These are phyloP conservation scores for Ilyonectria destructans DNA, from an alignment of 2,329 filamentous ascomycete genomes.

Conservation along the genomic window DNA sequence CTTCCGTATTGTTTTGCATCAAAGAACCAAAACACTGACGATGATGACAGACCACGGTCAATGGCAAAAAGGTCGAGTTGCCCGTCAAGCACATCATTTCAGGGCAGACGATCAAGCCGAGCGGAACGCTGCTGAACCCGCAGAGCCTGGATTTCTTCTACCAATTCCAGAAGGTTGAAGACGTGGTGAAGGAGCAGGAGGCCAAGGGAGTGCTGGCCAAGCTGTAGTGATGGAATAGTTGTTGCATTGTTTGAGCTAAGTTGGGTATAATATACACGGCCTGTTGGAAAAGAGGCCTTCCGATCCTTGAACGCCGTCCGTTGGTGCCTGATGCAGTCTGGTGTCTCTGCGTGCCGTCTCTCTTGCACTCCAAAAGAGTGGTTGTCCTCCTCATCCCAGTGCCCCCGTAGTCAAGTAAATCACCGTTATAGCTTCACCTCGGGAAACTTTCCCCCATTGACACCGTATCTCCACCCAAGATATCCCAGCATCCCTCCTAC, in stretches of 20 bases:
- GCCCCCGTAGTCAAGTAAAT: slow-evolving; percentile 23
- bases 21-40: slow-evolving; percentile 35
- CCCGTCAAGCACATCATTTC: slow-evolving; percentile 90
- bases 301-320: slow-evolving; percentile 7
- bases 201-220: slow-evolving; percentile 46
- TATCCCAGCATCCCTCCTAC: slow-evolving; percentile 65
- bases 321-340: neutral
- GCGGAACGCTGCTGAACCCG: slow-evolving; percentile 84
- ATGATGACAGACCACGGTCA: slow-evolving; percentile 78
- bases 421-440: slow-evolving; percentile 42
- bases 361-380: neutral
- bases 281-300: neutral
- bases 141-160: slow-evolving; percentile 85
- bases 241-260: neutral
- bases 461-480: slow-evolving; percentile 66
- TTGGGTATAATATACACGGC: slow-evolving; percentile 9
- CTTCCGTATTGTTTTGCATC: neutral
- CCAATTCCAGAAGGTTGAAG: slow-evolving; percentile 70
- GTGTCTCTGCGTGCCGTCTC: neutral
- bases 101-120: slow-evolving; percentile 81
- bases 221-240: slow-evolving; percentile 44
- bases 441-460: slow-evolving; percentile 61
- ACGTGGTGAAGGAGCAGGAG: slow-evolving; percentile 46
- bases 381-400: neutral
- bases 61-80: slow-evolving; percentile 88